These are phyloP conservation scores for Nakaseomyces nivariensis DNA, from an alignment of 1,139 yeast species.

Conservation along the genomic window DNA sequence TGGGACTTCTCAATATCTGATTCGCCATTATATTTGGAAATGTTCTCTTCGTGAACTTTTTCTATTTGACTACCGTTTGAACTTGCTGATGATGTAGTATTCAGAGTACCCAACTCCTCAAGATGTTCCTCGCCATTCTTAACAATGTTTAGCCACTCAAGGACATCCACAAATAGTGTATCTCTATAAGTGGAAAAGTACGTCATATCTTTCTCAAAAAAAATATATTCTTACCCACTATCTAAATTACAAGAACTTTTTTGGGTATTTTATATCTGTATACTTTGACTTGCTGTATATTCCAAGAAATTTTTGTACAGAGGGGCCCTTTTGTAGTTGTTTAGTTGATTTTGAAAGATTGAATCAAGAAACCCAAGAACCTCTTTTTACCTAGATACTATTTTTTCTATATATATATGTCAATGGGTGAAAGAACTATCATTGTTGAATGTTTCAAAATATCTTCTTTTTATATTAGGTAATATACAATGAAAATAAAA, in stretches of 20 bases:
- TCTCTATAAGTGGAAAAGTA: neutral
- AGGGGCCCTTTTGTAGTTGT: too few relatives aligned
- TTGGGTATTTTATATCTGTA: too few relatives aligned
- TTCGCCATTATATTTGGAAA: neutral
- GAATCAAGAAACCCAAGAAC: too few relatives aligned
- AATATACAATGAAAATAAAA: neutral
- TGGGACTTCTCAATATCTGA: neutral
- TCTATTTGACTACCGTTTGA: neutral
- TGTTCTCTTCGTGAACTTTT: neutral
- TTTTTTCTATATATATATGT: neutral
- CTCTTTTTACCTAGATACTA: neutral
- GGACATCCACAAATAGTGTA: conserved; percentile 4
- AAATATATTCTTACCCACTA: neutral
- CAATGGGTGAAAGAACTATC: too few relatives aligned
- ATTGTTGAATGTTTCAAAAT: neutral
- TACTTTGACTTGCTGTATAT: too few relatives aligned
- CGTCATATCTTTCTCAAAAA: neutral
- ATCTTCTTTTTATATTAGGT: neutral
- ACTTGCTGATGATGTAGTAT: neutral
- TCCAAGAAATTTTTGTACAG: too few relatives aligned
- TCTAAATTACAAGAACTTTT: neutral
- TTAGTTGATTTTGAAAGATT: too few relatives aligned
- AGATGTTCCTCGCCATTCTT: neutral
- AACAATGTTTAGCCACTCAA: conserved; percentile 3
- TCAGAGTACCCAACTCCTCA: neutral